phyloP scores from a whole-genome alignment of 1,139 yeast species.

The Candida buenavistaensis region DNA sequence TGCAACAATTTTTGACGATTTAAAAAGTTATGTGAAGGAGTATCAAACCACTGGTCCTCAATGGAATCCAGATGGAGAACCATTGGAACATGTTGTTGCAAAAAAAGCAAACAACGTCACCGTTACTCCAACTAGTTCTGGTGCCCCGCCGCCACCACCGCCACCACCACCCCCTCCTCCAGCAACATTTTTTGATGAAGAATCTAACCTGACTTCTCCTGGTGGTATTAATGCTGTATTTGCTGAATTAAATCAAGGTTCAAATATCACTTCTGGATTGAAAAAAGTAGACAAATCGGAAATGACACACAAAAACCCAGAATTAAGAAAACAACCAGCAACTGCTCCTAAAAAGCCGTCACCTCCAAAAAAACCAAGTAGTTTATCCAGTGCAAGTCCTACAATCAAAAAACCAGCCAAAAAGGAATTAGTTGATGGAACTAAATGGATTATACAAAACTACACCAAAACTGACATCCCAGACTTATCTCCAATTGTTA shows the following conservation, averaged over 20 bases:
- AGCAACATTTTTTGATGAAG: constrained; percentile 52
- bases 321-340: constrained; percentile 62
- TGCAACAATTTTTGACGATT: constrained; percentile 61
- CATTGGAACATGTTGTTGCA: constrained; percentile 38
- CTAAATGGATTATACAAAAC: constrained; percentile 84
- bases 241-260: constrained; percentile 87
- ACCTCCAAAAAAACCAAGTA: constrained; percentile 74
- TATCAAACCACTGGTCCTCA: constrained; percentile 78
- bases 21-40: constrained; percentile 72
- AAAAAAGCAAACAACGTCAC: constrained; percentile 10
- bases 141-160: constrained; percentile 69
- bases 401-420: constrained; percentile 60
- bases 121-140: constrained; percentile 18
- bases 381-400: constrained; percentile 32
- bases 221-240: constrained; percentile 87
- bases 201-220: constrained; percentile 26
- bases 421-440: constrained; percentile 78
- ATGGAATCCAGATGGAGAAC: constrained; percentile 64
- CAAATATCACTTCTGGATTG: constrained; percentile 75
- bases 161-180: constrained; percentile 49
- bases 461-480: constrained; percentile 50
- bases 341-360: constrained; percentile 75
- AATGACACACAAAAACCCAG: constrained; percentile 95
- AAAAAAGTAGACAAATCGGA: constrained; percentile 91
- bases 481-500: constrained; percentile 46